Base-by-base conservation (phyloP, 257 asterid species). In the Ballota nigra region DNA sequence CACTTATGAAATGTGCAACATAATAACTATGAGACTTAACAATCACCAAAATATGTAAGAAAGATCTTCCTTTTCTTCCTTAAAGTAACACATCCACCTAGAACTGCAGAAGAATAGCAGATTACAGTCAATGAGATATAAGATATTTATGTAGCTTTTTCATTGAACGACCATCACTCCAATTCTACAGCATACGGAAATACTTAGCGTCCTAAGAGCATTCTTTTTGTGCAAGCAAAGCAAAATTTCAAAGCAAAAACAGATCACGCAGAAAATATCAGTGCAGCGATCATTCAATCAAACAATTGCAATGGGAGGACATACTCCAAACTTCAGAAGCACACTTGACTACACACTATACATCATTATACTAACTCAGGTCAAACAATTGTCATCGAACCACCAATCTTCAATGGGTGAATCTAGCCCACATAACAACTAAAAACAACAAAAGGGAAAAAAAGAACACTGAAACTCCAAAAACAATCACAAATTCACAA, bases 401-500 rank as follows among this genome's bases (percentile, higher is more conserved):
- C 65, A 68, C 51, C 68, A 38, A 36, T 28, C 68, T 47, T 77
- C 34, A 47, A 4, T 49, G 2, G 11, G 22, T 34, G 2, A 26
- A 49, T 12, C 33, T 52, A 41, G 23, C 62, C 43, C 72, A 63
- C 43, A 10, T 8, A 75, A 63, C 62, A 49, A 43, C 72, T 43
- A 31, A 53, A 67, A 53, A 9, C 15, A 1, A 60, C 23, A 60
- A 19, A 56, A n/a, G 26, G 10, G 20, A 53, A 33, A n/a, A 31
- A 23, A 51, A 5, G 22, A 60, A 28, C 18, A 52, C 41, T 15
- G 31, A 36, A 66, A 47, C 68, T 49, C 19, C 52, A 41, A 11
- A 9, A 8, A 31, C 2, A 23, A n/a, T 28, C 7, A 33, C 19
- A 60, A 78, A 66, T 6, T 68, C 52, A 49, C 5, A 73, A 68